phyloP scores from a whole-genome alignment of 768 basidiomycete genomes.

The Panellus pusillus region DNA sequence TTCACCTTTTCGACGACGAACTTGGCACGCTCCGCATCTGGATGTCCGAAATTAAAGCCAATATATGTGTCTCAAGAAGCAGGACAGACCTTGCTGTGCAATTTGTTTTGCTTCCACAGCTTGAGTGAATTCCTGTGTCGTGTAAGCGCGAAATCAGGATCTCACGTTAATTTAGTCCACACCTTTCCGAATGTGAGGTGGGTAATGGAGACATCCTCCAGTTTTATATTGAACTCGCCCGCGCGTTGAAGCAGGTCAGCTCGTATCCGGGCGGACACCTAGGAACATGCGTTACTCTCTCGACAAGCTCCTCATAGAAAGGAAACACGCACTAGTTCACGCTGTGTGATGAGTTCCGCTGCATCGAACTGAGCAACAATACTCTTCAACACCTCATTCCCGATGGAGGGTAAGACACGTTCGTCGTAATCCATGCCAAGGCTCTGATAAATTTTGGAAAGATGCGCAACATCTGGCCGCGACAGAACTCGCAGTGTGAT shows the following conservation, averaged over 20 bases:
- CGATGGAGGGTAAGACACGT: slow-evolving; percentile 94
- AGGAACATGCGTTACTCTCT: background rate
- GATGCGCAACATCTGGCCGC: slow-evolving; percentile 83
- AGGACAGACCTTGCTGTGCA: slow-evolving; percentile 84
- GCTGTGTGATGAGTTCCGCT: slow-evolving; percentile 93
- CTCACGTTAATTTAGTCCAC: slow-evolving; percentile 13
- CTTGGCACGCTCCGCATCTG: slow-evolving; percentile 98
- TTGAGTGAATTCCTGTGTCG: slow-evolving; percentile 81
- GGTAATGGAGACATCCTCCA: slow-evolving; percentile 98
- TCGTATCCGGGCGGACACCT: slow-evolving; percentile 91
- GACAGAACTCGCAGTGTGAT: slow-evolving; percentile 95
- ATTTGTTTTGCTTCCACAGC: slow-evolving; percentile 99
- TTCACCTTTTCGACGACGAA: slow-evolving; percentile 96
- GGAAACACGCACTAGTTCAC: slow-evolving; percentile 78
- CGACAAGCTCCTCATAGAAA: background rate
- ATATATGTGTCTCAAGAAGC: background rate
- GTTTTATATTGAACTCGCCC: slow-evolving; percentile 90
- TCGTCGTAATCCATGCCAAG: slow-evolving; percentile 98
- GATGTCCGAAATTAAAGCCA: slow-evolving; percentile 6
- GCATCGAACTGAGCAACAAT: slow-evolving; percentile 99
- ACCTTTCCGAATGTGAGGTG: slow-evolving; percentile 89
- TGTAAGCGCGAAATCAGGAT: slow-evolving; percentile 6
- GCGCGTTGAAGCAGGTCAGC: slow-evolving; percentile 91
- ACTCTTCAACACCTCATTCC: slow-evolving; percentile 96
- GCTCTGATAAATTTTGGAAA: slow-evolving; percentile 92